Evolutionary conservation across 2,329 filamentous ascomycete genomes (phyloP).

Genomic region (Ilyonectria sp.): DNA sequence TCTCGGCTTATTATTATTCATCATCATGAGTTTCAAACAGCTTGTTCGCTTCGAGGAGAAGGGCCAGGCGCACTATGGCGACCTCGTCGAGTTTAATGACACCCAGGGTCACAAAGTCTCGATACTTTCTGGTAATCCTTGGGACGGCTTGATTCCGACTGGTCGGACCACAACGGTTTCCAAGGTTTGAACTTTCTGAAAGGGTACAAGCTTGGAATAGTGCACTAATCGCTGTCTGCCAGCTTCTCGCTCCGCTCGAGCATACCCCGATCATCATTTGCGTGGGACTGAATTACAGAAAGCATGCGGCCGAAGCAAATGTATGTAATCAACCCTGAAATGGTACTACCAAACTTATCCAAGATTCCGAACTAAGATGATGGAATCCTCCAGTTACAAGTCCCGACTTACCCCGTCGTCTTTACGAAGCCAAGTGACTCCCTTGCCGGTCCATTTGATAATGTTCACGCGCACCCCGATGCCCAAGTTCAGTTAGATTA

Average conservation of each 20-base stretch:
- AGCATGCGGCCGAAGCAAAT: slow-evolving; percentile 13
- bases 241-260: slow-evolving; percentile 7
- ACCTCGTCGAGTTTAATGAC: neutral
- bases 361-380: too few relatives aligned
- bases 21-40: neutral
- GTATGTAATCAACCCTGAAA: neutral
- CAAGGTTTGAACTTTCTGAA: neutral
- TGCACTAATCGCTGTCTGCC: neutral
- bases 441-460: slow-evolving; percentile 9
- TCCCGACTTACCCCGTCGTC: slow-evolving; percentile 18
- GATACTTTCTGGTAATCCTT: neutral
- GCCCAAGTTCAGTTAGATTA: slow-evolving; percentile 53
- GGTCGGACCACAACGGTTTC: neutral
- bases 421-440: slow-evolving; percentile 14
- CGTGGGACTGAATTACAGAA: slow-evolving; percentile 13
- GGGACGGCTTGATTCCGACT: neutral
- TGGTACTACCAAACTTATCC: neutral
- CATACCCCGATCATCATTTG: slow-evolving; percentile 9
- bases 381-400: neutral
- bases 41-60: neutral
- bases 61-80: neutral
- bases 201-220: neutral
- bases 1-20: neutral
- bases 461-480: slow-evolving; percentile 10
- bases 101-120: neutral